Conservation (phyloP, 192 early-diverging fungal genomes). For the Spinellus fusiger region DNA sequence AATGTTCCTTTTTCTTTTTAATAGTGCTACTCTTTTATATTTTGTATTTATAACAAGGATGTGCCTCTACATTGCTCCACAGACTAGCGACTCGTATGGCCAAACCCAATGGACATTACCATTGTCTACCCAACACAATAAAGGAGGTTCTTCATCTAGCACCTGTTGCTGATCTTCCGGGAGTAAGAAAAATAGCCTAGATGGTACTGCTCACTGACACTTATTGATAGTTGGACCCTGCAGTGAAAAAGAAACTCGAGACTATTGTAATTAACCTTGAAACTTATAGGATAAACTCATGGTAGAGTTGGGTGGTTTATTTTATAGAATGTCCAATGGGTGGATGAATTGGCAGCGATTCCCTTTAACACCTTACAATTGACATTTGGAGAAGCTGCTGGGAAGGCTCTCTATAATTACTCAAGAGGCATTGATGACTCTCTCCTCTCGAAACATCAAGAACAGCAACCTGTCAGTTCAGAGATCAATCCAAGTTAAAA, state of each 20-base stretch:
- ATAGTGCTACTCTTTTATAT: background rate
- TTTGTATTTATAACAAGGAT: too few species aligned
- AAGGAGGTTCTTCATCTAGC: conserved; percentile 15
- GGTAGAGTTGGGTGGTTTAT: too few species aligned
- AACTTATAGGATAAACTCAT: background rate
- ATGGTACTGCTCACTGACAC: background rate
- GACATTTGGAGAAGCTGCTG: conserved; percentile 70
- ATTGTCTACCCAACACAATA: conserved; percentile 15
- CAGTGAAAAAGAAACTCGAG: conserved; percentile 24
- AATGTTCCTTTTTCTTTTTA: background rate
- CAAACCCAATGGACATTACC: conserved; percentile 60
- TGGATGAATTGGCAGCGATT: conserved; percentile 41
- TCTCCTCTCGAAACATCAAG: conserved; percentile 53
- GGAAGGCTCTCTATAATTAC: conserved; percentile 57
- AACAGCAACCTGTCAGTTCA: conserved; percentile 72
- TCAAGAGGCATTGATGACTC: conserved; percentile 74
- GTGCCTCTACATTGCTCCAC: background rate
- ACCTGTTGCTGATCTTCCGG: conserved; percentile 41
- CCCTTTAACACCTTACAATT: conserved; percentile 43
- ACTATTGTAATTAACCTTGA: conserved; percentile 10
- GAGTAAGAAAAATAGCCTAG: conserved; percentile 26
- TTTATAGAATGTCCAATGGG: conserved; percentile 29
- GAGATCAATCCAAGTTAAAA: conserved; percentile 56
- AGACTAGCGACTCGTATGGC: conserved; percentile 62
- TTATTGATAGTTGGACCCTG: conserved; percentile 18